Evolutionary conservation across 306 rosid genomes (phyloP).

Genomic region (Medicago arabica): DNA sequence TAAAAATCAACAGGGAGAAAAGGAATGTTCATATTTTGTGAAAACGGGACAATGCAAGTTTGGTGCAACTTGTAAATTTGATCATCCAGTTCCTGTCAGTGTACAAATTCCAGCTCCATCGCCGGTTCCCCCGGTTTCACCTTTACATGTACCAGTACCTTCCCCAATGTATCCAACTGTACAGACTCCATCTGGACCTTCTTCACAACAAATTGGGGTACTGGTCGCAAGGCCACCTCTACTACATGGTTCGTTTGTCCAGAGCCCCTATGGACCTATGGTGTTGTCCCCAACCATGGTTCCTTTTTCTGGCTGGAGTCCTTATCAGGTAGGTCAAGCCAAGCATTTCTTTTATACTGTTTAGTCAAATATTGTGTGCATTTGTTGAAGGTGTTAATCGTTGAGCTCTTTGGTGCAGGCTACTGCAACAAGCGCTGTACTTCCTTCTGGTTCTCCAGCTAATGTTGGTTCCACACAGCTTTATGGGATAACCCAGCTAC

Average conservation of each 20-base stretch:
- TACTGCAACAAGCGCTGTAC: conserved; percentile 67
- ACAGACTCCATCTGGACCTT: conserved; percentile 77
- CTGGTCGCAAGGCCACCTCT: conserved; percentile 88
- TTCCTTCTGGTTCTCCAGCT: conserved; percentile 68
- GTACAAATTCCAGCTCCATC: conserved; percentile 66
- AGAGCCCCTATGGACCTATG: conserved; percentile 77
- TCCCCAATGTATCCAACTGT: conserved; percentile 64
- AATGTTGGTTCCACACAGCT: conserved; percentile 65
- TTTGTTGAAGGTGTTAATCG: conserved; percentile 42
- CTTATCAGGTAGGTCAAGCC: conserved; percentile 73
- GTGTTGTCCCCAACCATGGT: conserved; percentile 81
- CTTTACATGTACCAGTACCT: conserved; percentile 59
- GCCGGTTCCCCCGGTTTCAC: conserved; percentile 58
- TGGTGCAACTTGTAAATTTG: conserved; percentile 89
- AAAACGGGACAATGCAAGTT: conserved; percentile 98
- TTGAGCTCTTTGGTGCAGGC: conserved; percentile 61
- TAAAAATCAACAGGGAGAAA: conserved; percentile 80
- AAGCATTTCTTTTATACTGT: conserved; percentile 43
- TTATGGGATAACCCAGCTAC: conserved; percentile 71
- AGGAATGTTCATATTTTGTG: conserved; percentile 91
- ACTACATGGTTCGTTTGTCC: conserved; percentile 74
- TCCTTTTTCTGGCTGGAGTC: conserved; percentile 78
- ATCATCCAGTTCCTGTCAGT: conserved; percentile 81
- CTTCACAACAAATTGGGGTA: conserved; percentile 79
- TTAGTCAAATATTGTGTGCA: conserved; percentile 33